These are phyloP conservation scores for Leccinellum rugosiceps DNA, from an alignment of 768 basidiomycete genomes.

Conservation along the genomic window DNA sequence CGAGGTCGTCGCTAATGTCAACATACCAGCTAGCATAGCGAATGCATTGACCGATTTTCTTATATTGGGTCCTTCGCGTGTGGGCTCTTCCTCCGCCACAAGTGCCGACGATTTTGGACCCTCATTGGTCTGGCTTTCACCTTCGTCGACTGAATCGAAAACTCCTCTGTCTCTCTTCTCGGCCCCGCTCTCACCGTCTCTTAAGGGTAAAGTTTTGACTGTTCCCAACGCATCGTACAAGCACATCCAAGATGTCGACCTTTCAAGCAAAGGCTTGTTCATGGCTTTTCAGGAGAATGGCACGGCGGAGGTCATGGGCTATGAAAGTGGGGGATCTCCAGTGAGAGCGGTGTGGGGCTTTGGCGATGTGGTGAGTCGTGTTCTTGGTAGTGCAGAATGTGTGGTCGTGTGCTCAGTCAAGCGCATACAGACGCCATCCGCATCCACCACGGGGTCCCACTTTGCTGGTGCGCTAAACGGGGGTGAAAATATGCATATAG, in stretches of 20 bases:
- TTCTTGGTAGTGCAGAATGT: background rate
- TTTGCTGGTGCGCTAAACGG: conserved; percentile 57
- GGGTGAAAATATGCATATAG: conserved; percentile 51
- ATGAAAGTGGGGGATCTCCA: conserved; percentile 39
- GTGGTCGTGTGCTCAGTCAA: background rate
- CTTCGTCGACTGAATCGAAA: conserved; percentile 10
- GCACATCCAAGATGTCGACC: conserved; percentile 58
- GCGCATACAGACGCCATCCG: conserved; percentile 38
- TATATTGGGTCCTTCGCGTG: conserved; percentile 27
- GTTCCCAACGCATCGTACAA: conserved; percentile 46
- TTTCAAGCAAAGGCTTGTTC: conserved; percentile 53
- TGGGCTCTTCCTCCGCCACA: background rate
- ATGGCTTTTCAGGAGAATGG: conserved; percentile 59
- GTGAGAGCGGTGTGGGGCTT: conserved; percentile 52
- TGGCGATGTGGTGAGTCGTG: conserved; percentile 43
- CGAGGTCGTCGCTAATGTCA: conserved; percentile 42
- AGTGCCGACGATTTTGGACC: conserved; percentile 9
- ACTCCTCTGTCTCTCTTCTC: conserved; percentile 21
- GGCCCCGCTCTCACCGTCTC: conserved; percentile 47
- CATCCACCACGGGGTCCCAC: conserved; percentile 43
- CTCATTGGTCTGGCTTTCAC: conserved; percentile 36
- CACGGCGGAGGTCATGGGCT: conserved; percentile 50
- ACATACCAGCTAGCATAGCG: conserved; percentile 52
- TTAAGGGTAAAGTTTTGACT: conserved; percentile 45
- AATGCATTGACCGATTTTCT: conserved; percentile 36